phyloP scores from a whole-genome alignment of 2,329 filamentous ascomycete genomes.

The Aspergillus clavatus region DNA sequence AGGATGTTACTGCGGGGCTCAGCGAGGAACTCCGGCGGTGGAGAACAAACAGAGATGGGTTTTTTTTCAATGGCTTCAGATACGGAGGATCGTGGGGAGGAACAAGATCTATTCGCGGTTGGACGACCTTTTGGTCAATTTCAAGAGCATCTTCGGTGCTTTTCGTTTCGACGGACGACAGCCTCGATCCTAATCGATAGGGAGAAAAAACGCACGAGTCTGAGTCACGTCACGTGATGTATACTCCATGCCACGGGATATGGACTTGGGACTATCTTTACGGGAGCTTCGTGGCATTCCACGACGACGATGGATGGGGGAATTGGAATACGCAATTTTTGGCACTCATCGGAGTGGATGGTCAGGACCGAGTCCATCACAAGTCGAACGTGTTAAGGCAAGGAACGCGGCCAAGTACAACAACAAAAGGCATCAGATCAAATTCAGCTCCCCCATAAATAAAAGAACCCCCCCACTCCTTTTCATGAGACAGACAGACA shows the following conservation, averaged over 20 bases:
- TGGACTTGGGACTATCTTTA: too few relatives aligned
- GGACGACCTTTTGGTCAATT: background rate
- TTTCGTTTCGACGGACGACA: too few relatives aligned
- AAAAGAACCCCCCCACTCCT: constrained; percentile 21
- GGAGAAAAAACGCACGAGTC: background rate
- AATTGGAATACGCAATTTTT: too few relatives aligned
- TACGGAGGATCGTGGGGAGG: constrained; percentile 7
- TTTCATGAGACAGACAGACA: constrained; percentile 16
- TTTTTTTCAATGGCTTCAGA: constrained; percentile 12
- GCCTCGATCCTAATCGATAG: background rate
- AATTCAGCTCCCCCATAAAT: constrained; percentile 15
- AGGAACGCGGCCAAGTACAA: constrained; percentile 1
- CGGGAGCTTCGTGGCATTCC: too few relatives aligned
- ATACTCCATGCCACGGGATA: too few relatives aligned
- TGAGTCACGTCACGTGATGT: constrained; percentile 11
- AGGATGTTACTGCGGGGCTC: constrained; percentile 24
- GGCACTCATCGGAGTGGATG: too few relatives aligned
- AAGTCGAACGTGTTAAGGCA: background rate
- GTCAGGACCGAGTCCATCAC: background rate
- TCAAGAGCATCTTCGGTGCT: background rate
- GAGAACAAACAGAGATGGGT: constrained; percentile 18
- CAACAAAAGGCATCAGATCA: constrained; percentile 9
- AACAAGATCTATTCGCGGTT: background rate
- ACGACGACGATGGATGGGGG: too few relatives aligned
- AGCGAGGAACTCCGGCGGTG: constrained; percentile 24